A percentile compares a stretch with the other conserved stretches of the same genome.
Conservation (phyloP, 805 yeast species). For the Pichia cabralensis region DNA sequence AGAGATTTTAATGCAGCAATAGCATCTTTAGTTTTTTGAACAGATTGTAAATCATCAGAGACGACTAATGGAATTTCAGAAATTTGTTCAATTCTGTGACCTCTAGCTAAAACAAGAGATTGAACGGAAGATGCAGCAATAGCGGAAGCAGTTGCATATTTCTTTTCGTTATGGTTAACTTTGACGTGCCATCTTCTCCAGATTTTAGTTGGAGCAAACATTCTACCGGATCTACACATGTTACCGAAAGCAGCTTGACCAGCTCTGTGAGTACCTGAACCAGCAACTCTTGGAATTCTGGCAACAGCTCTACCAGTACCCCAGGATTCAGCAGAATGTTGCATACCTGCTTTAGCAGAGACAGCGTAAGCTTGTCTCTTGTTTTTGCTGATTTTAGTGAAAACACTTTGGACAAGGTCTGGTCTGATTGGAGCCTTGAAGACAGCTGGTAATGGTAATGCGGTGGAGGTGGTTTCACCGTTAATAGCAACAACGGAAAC, state of each 20-base stretch:
- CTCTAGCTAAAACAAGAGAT: constrained; percentile 97
- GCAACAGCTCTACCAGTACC: constrained; percentile 99
- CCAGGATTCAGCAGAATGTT: constrained; percentile 99
- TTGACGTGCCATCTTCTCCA: constrained; percentile 99
- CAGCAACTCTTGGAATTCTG: constrained; percentile 99
- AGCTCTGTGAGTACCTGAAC: constrained; percentile 99
- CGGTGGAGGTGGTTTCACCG: constrained; percentile 79
- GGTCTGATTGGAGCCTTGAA: constrained; percentile 99
- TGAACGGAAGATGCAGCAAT: constrained; percentile 98
- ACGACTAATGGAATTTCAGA: constrained; percentile 98
- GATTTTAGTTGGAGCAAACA: constrained; percentile 99
- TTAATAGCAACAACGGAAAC: constrained; percentile 80
- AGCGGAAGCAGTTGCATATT: constrained; percentile 99
- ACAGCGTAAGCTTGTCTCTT: constrained; percentile 99
- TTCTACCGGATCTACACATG: constrained; percentile 99
- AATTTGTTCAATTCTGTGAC: constrained; percentile 98
- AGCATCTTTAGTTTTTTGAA: constrained; percentile 96
- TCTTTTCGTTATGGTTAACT: constrained; percentile 99
- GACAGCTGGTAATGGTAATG: constrained; percentile 95
- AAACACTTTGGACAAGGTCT: constrained; percentile 97
- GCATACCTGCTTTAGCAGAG: constrained; percentile 98
- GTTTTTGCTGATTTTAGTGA: constrained; percentile 98
- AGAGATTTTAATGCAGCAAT: constrained; percentile 95
- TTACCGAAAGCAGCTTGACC: constrained; percentile 99
- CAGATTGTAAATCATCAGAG: constrained; percentile 82